Conservation (phyloP, 2,329 filamentous ascomycete genomes). For the Fusarium tjaetaba region DNA sequence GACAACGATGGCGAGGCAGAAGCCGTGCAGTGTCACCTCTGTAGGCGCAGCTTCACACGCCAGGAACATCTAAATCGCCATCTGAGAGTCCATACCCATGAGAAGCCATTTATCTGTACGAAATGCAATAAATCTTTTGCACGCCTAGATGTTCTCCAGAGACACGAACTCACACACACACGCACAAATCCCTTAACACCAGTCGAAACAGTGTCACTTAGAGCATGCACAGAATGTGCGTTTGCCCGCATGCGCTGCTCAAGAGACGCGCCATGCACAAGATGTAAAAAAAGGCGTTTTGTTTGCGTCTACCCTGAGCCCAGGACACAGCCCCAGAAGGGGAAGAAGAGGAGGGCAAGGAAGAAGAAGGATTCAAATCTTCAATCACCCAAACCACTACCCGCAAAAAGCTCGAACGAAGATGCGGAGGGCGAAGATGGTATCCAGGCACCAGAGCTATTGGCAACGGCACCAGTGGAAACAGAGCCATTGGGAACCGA, state of each 20-base stretch:
- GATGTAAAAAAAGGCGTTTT: slow-evolving; percentile 14
- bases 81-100: slow-evolving; percentile 22
- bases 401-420: not conserved
- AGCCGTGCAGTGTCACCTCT: not conserved
- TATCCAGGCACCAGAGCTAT: not conserved
- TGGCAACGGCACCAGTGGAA: not conserved
- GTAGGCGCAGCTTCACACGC: slow-evolving; percentile 12
- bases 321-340: not conserved
- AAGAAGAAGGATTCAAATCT: not conserved
- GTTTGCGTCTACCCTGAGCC: slow-evolving; percentile 13
- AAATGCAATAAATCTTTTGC: slow-evolving; percentile 30
- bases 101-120: slow-evolving; percentile 25
- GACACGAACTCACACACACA: slow-evolving; percentile 19
- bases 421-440: not conserved
- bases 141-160: slow-evolving; percentile 25
- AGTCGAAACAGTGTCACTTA: not conserved
- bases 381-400: not conserved
- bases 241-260: slow-evolving; percentile 27
- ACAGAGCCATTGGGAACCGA: not conserved
- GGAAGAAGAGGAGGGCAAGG: not conserved
- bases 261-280: slow-evolving; percentile 19
- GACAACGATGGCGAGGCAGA: not conserved
- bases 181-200: not conserved
- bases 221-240: slow-evolving; percentile 31
- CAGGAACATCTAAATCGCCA: slow-evolving; percentile 31